These are phyloP conservation scores for Cronartium quercuum DNA, from an alignment of 1,284 basidiomycete species.

Conservation along the genomic window DNA sequence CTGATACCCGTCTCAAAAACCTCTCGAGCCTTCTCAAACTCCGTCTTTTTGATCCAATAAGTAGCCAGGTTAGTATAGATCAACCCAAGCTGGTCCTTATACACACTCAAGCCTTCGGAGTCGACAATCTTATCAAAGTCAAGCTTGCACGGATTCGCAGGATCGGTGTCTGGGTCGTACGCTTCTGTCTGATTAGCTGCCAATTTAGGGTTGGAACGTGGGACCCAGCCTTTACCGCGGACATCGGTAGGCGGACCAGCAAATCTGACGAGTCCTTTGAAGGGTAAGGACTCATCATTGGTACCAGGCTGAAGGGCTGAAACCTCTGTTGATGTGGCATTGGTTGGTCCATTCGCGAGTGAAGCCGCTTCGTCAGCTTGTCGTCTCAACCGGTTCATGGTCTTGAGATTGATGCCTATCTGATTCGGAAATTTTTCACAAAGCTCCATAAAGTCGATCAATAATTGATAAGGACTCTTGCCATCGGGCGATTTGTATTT, in stretches of 20 bases:
- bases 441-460: conserved; percentile 86
- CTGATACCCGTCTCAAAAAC: conserved; percentile 84
- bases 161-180: conserved; percentile 76
- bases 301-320: background rate
- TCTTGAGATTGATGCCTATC: conserved; percentile 77
- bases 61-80: conserved; percentile 95
- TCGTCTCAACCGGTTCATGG: conserved; percentile 39
- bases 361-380: conserved; percentile 44
- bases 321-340: no score
- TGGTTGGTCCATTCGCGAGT: conserved; percentile 56
- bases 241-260: conserved; percentile 63
- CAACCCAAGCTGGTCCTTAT: conserved; percentile 92
- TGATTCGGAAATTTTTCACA: conserved; percentile 86
- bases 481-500: conserved; percentile 82
- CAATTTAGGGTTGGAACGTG: conserved; percentile 46
- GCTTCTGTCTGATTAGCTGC: conserved; percentile 55
- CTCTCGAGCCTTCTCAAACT: conserved; percentile 76
- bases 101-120: conserved; percentile 75
- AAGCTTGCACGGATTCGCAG: conserved; percentile 63
- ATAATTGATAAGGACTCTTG: conserved; percentile 90
- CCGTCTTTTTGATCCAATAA: conserved; percentile 95
- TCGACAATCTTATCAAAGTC: conserved; percentile 81
- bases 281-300: background rate
- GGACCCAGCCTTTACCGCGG: background rate
- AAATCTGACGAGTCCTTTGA: conserved; percentile 64